Conservation (phyloP, 352 stramenopile species). For the Saprolegnia parasitica region DNA sequence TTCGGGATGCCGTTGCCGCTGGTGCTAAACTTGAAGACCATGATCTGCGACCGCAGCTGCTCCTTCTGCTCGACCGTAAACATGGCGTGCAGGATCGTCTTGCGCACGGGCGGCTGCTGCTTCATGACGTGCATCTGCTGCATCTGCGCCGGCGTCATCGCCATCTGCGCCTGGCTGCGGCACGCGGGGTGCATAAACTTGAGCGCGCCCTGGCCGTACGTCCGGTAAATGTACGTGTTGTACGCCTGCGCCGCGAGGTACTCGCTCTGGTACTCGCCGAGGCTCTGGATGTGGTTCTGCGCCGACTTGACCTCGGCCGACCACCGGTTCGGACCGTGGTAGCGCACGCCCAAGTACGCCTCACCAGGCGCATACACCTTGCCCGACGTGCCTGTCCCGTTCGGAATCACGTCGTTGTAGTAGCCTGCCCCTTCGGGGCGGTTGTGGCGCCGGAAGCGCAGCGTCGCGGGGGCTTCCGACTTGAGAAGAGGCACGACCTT, state of each 20-base stretch:
- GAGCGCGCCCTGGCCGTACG: constrained; percentile 66
- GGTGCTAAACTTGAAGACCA: constrained; percentile 88
- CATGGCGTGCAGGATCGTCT: constrained; percentile 44
- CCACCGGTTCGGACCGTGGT: constrained; percentile 69
- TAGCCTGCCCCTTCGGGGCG: constrained; percentile 28
- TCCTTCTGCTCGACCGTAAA: constrained; percentile 85
- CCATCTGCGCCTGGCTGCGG: constrained; percentile 33
- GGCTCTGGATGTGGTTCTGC: constrained; percentile 45
- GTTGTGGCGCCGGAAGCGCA: constrained; percentile 70
- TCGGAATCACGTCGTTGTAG: not conserved
- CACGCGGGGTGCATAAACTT: constrained; percentile 80
- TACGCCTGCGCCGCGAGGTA: constrained; percentile 77
- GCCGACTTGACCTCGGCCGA: constrained; percentile 51
- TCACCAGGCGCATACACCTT: constrained; percentile 71
- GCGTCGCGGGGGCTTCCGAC: constrained; percentile 63
- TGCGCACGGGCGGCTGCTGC: constrained; percentile 33
- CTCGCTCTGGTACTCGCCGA: constrained; percentile 65
- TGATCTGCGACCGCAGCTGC: constrained; percentile 84
- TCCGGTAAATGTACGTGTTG: constrained; percentile 84
- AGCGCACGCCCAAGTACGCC: constrained; percentile 81
- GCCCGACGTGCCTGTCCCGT: constrained; percentile 14
- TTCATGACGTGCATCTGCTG: constrained; percentile 3
- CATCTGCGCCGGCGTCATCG: not conserved
- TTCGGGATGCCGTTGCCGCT: constrained; percentile 72
- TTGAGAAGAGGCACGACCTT: constrained; percentile 78